Evolutionary conservation across 129 eudicot genomes (phyloP), one percentile per base, ranked within the genome.

Genomic region (Artemisia argyi): DNA sequence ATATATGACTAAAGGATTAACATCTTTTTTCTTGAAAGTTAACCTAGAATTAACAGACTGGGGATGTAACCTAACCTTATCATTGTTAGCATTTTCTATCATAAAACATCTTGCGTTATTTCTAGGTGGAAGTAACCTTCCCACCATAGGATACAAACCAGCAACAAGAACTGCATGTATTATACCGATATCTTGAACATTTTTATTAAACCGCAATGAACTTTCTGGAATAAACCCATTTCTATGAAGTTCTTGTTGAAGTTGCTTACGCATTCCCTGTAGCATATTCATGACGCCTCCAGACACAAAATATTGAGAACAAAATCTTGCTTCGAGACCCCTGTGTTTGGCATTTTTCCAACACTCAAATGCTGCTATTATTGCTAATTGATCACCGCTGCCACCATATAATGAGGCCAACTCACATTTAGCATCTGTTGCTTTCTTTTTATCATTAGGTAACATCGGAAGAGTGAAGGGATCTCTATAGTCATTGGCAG

Each of bases 111-210:
- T 78, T 18, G 78, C 80, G 12, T 63, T 83, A 17, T 60, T 82
- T 17, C 20, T 76, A 60, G 82, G 85, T 16, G 89, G 82, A 65
- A 79, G 73, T 60, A 91, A 35, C 72, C 87, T 88, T 71, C 99
- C 99, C 22, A 91, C 88, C 90, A 73, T 88, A 3, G 99, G 99
- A 79, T 95, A 95, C 6, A 86, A 69, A 57, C 99, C 99, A 46
- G 99, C 92, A 17, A 91, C 86, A 76, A 95, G 83, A 28, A 95
- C 91, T 0, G 99, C 91, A 66, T 89, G 95, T 11, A 95, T 78
- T 62, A 91, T 78, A 28, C 99, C 99, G 7, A 91, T 82, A 62
- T 95, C 90, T 42, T 65, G 87, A 12, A 86, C 73, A 47, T 88
- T 95, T 53, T 76, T 74, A 80, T 83, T 91, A 74, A 85, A 85